Base-by-base conservation (phyloP, 768 basidiomycete genomes). In the Hebeloma cylindrosporum region DNA sequence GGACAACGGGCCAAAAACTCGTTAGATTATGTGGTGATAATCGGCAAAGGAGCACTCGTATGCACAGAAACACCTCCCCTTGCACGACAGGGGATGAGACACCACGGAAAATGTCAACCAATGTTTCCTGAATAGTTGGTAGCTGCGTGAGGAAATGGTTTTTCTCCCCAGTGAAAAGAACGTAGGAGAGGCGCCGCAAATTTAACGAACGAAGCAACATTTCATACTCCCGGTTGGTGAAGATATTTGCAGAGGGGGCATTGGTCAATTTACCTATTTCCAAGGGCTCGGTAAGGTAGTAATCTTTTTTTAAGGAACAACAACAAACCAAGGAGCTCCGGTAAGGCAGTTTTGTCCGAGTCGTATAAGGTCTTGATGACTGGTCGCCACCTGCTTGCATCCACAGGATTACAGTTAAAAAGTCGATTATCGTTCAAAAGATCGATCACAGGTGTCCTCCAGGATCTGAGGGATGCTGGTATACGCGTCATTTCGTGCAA, bases 1-100 rank as follows among this genome's bases (percentile, higher is more conserved):
- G 62, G 31, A 99, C 76, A 31, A 95, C 88, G 1, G 96, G 95
- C 95, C 96, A 98, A 65, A 98, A 91, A 55, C 93, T 94, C 7
- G 88, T 85, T 58, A 99, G 61, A 58, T 95, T 96, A 58, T 94
- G 91, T 2, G 88, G 78, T 4, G 90, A 89, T 38, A 98, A 74
- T 11, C 96, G 82, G 60, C 92, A 97, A 33, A 98, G 75, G 14
- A 98, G 67, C 2, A 97, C 88, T 8, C 96, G 78, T 37, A 98
- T 80, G 58, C 93, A 97, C 10, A 98, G 75, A 63, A 93, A 99
- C 7, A 94, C 93, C 65, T 99, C 95, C 57, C 87, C 86, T 60
- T 93, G 89, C 0, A 99, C 93, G 36, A 87, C 73, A 1, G 93
- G 83, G 3, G 90, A 81, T 1, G 87, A 71, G 11, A 82, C 79